A percentile compares a stretch with the other conserved stretches of the same genome.
Evolutionary conservation across 2,329 filamentous ascomycete genomes (phyloP).

Genomic region (Fonsecaea multimorphosa): DNA sequence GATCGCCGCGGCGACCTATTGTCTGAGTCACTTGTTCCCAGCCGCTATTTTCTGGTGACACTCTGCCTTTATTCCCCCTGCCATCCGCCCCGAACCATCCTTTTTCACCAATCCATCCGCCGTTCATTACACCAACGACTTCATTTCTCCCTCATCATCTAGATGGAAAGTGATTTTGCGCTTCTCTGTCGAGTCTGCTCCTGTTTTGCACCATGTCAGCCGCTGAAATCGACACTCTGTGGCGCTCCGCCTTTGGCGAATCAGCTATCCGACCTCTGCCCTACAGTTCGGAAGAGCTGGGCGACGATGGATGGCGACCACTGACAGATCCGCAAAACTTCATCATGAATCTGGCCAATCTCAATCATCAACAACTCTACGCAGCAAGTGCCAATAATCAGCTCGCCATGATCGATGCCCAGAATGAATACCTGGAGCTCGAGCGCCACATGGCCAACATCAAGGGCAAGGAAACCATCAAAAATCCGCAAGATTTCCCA

Average conservation of each 20-base stretch:
- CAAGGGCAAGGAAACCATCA: constrained; percentile 57
- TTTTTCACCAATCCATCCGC: constrained; percentile 6
- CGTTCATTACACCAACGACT: neutral
- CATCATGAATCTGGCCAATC: constrained; percentile 28
- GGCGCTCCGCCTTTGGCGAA: constrained; percentile 37
- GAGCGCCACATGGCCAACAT: constrained; percentile 57
- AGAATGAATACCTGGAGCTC: constrained; percentile 63
- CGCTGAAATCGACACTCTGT: constrained; percentile 32
- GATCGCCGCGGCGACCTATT: neutral
- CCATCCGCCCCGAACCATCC: constrained; percentile 14
- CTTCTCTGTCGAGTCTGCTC: neutral
- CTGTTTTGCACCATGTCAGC: constrained; percentile 21
- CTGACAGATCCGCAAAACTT: constrained; percentile 36
- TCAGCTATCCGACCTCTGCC: constrained; percentile 31
- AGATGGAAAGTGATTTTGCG: constrained; percentile 10
- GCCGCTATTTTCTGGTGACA: neutral
- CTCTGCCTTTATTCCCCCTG: constrained; percentile 7
- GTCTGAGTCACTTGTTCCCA: neutral
- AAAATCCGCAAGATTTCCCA: constrained; percentile 55
- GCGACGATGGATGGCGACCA: constrained; percentile 37
- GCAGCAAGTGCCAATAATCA: constrained; percentile 61
- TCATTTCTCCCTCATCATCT: constrained; percentile 20
- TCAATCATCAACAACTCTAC: constrained; percentile 52
- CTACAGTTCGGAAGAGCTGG: constrained; percentile 33
- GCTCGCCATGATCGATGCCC: constrained; percentile 59